Evolutionary conservation across 2,329 filamentous ascomycete genomes (phyloP).

Genomic region (Didymella arachidicola): DNA sequence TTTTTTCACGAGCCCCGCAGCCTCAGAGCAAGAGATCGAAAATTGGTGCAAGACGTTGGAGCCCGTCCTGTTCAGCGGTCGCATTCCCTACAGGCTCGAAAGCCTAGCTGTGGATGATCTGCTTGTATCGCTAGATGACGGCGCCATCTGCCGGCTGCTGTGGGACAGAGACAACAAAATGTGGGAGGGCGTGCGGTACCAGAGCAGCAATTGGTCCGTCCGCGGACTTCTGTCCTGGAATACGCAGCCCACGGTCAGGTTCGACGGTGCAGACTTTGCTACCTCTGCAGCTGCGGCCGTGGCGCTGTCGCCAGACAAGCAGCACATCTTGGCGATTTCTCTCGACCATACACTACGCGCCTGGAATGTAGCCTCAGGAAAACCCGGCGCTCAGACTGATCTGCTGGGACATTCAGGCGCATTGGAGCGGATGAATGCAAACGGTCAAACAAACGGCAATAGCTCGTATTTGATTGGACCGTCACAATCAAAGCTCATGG

Average conservation of each 20-base stretch:
- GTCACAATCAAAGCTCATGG: conserved; percentile 77
- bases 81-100: conserved; percentile 80
- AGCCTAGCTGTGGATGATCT: conserved; percentile 77
- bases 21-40: conserved; percentile 75
- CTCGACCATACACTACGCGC: conserved; percentile 88
- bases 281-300: conserved; percentile 71
- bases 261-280: conserved; percentile 69
- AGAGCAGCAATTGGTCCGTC: conserved; percentile 73
- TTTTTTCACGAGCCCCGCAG: conserved; percentile 75
- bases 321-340: conserved; percentile 77
- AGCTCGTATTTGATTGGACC: conserved; percentile 78
- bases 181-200: conserved; percentile 78
- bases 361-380: conserved; percentile 87
- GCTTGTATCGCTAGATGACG: conserved; percentile 81
- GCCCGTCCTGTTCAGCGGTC: conserved; percentile 77
- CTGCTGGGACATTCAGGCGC: conserved; percentile 70
- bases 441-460: conserved; percentile 47
- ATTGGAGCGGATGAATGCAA: conserved; percentile 65
- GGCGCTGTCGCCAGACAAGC: conserved; percentile 56
- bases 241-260: conserved; percentile 68
- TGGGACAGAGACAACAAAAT: conserved; percentile 42
- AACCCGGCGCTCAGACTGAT: conserved; percentile 78
- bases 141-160: conserved; percentile 72
- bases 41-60: conserved; percentile 79
- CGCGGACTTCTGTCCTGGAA: conserved; percentile 71